Conservation (phyloP, 179 eudicot genomes). For the Amaranthus tricolor region DNA sequence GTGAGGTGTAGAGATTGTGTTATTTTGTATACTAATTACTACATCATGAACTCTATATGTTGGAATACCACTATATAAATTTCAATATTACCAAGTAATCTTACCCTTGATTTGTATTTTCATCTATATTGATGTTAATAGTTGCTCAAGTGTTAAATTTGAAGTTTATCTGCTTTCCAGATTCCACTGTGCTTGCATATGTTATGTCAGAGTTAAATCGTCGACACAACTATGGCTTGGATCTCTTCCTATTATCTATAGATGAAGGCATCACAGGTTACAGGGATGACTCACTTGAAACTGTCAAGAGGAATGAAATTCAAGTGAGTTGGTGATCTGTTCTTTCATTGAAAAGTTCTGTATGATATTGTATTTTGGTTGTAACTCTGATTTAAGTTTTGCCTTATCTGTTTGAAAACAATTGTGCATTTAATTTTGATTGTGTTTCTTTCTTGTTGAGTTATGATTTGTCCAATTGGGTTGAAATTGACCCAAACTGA, state of each 20-base stretch:
- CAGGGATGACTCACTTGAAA: slow-evolving; percentile 98
- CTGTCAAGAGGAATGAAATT: slow-evolving; percentile 93
- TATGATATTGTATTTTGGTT: not conserved
- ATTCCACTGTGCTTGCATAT: slow-evolving; percentile 97
- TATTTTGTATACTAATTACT: too few species aligned
- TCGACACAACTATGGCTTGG: slow-evolving; percentile 80
- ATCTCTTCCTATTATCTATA: slow-evolving; percentile 81
- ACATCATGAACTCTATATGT: too few species aligned
- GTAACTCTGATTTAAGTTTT: not conserved
- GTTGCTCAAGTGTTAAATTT: not conserved
- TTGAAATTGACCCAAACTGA: too few species aligned
- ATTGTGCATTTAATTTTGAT: not conserved
- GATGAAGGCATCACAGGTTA: slow-evolving; percentile 99
- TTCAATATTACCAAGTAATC: too few species aligned
- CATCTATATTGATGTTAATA: not conserved
- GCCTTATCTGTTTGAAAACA: not conserved
- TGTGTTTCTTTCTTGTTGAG: not conserved
- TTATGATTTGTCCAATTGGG: not conserved
- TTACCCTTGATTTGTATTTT: too few species aligned
- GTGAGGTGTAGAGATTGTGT: too few species aligned
- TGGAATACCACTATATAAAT: too few species aligned
- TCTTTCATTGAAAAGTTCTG: not conserved
- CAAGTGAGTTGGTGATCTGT: slow-evolving; percentile 47
- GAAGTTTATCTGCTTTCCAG: slow-evolving; percentile 38
- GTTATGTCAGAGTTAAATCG: slow-evolving; percentile 84